These are phyloP conservation scores for Melocanna baccifera DNA, from an alignment of 176 grass and related monocot species.

Conservation along the genomic window DNA sequence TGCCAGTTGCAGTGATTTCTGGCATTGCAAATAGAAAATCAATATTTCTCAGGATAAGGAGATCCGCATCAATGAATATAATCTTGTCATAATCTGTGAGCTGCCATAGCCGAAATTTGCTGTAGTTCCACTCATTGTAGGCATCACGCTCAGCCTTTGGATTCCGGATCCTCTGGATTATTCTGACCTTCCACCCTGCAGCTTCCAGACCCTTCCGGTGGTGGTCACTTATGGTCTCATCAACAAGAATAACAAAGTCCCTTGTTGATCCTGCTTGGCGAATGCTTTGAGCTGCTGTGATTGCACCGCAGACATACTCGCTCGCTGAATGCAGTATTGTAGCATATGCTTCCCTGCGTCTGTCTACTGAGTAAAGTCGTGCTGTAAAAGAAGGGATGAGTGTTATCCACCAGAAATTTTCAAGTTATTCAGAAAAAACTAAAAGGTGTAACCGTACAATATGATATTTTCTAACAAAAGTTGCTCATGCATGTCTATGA, in stretches of 20 bases:
- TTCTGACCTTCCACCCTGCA: slow-evolving; percentile 88
- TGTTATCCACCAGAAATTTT: slow-evolving; percentile 4
- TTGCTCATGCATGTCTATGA: neutral
- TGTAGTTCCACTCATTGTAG: slow-evolving; percentile 99
- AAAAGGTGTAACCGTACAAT: neutral
- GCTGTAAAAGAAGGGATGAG: slow-evolving; percentile 46
- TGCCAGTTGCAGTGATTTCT: slow-evolving; percentile 80
- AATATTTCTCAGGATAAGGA: slow-evolving; percentile 81
- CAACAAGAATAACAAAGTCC: slow-evolving; percentile 88
- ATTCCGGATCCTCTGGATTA: slow-evolving; percentile 83
- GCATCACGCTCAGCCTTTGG: slow-evolving; percentile 83
- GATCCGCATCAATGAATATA: slow-evolving; percentile 93
- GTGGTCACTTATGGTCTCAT: slow-evolving; percentile 61
- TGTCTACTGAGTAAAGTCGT: slow-evolving; percentile 58
- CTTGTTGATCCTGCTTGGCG: slow-evolving; percentile 80
- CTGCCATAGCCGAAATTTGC: slow-evolving; percentile 96
- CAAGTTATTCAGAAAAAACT: neutral
- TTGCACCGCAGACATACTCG: slow-evolving; percentile 84
- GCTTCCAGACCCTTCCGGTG: slow-evolving; percentile 66
- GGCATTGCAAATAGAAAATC: slow-evolving; percentile 92
- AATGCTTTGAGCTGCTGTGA: slow-evolving; percentile 89
- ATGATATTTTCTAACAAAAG: neutral
- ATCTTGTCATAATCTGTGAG: slow-evolving; percentile 98
- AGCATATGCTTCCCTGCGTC: slow-evolving; percentile 72
- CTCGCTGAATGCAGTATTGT: slow-evolving; percentile 91